phyloP scores from a whole-genome alignment of 2,329 filamentous ascomycete species.

The Emydomyces testavorans region DNA sequence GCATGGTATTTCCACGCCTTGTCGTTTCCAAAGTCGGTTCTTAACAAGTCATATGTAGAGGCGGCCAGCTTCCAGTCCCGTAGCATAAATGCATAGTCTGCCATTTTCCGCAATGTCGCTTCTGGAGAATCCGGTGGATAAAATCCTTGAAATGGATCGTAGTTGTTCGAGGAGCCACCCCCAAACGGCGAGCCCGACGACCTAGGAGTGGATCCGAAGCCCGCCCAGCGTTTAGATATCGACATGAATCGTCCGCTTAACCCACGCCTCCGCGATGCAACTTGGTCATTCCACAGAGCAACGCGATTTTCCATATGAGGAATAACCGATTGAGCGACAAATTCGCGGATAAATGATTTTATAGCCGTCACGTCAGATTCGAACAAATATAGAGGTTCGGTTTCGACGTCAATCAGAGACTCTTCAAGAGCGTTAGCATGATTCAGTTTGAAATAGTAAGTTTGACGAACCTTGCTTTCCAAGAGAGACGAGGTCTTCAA shows the following conservation, averaged over 20 bases:
- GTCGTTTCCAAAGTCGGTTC: conserved; percentile 81
- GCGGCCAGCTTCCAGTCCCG: conserved; percentile 89
- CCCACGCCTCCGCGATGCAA: conserved; percentile 78
- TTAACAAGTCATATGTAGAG: conserved; percentile 80
- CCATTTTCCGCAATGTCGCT: conserved; percentile 82
- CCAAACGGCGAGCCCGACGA: conserved; percentile 44
- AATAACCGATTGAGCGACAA: conserved; percentile 87
- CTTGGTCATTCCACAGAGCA: conserved; percentile 91
- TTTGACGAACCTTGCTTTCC: conserved; percentile 44
- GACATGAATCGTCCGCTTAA: conserved; percentile 90
- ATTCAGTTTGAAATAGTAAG: not conserved
- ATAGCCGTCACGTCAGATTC: conserved; percentile 86
- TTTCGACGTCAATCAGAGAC: conserved; percentile 15
- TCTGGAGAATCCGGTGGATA: conserved; percentile 77
- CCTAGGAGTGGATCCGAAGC: conserved; percentile 60
- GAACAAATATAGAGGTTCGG: conserved; percentile 53
- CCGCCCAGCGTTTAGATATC: conserved; percentile 77
- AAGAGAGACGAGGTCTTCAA: conserved; percentile 70
- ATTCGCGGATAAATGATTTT: conserved; percentile 78
- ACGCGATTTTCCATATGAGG: conserved; percentile 92
- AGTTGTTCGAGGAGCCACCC: conserved; percentile 46
- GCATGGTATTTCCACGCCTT: conserved; percentile 97
- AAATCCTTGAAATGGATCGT: conserved; percentile 65
- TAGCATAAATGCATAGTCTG: conserved; percentile 93
- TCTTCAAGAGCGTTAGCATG: conserved; percentile 12